Evolutionary conservation across 106 monocot species (phyloP).

Genomic region (Acanthochlamys bracteata): DNA sequence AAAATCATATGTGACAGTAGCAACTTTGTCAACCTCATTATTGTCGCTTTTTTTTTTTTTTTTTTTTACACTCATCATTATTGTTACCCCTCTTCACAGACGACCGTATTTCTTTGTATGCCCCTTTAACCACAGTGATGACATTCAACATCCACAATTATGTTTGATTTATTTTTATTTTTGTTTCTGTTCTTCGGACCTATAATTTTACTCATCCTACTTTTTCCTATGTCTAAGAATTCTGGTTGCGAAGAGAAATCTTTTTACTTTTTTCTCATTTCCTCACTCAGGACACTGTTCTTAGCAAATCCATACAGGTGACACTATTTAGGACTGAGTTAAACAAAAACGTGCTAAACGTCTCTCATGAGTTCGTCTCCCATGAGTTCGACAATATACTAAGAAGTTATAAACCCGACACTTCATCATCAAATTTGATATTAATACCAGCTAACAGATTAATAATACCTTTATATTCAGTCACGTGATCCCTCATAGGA

Average conservation of each 20-base stretch:
- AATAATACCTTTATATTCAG: too few species aligned
- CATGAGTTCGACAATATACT: too few species aligned
- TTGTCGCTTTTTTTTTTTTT: not conserved
- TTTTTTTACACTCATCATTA: not conserved
- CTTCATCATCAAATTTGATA: too few species aligned
- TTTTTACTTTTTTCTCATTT: slow-evolving; percentile 3
- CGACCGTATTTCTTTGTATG: not conserved
- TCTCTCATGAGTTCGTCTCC: too few species aligned
- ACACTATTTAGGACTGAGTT: too few species aligned
- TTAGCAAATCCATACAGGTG: not conserved
- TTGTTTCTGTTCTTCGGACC: not conserved
- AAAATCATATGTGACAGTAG: not conserved
- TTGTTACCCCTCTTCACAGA: not conserved
- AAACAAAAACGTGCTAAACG: too few species aligned
- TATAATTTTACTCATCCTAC: not conserved
- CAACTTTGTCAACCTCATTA: not conserved
- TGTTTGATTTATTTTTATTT: not conserved
- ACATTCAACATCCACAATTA: not conserved
- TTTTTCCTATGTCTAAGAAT: not conserved
- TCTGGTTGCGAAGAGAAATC: not conserved
- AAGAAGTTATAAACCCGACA: too few species aligned
- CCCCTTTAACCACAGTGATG: not conserved
- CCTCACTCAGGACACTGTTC: not conserved
- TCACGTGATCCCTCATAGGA: too few species aligned
- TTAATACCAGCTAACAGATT: too few species aligned